These are phyloP conservation scores for Rhizophora apiculata DNA, from an alignment of 345 rosid genomes.

Conservation along the genomic window DNA sequence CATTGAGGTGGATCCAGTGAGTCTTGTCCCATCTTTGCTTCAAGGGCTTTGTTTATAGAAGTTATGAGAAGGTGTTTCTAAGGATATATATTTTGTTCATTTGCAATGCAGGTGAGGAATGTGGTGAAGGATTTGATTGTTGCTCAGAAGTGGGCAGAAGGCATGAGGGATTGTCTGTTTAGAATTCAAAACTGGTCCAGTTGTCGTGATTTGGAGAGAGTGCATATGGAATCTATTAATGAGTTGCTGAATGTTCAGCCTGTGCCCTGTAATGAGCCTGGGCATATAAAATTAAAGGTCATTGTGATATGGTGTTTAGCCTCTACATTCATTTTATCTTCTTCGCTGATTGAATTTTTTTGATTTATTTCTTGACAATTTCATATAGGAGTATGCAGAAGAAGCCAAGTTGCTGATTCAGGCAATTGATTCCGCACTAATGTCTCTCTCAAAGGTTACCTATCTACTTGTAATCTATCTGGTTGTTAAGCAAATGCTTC, in stretches of 20 bases:
- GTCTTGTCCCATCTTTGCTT: conserved; percentile 30
- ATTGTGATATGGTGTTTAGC: conserved; percentile 17
- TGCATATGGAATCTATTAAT: conserved; percentile 41
- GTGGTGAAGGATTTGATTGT: conserved; percentile 48
- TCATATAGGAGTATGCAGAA: conserved; percentile 56
- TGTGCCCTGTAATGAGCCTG: conserved; percentile 63
- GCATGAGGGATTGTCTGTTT: conserved; percentile 50
- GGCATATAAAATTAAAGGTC: conserved; percentile 73
- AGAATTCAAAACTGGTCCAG: conserved; percentile 47
- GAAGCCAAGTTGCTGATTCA: conserved; percentile 55
- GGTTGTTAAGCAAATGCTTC: too few species aligned
- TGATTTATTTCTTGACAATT: not conserved
- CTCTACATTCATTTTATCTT: conserved; percentile 10
- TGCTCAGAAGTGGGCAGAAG: conserved; percentile 74
- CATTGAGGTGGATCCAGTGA: conserved; percentile 80
- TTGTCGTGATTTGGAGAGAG: conserved; percentile 38
- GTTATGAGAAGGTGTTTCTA: not conserved
- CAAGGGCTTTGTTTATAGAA: conserved; percentile 11
- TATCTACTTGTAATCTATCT: too few species aligned
- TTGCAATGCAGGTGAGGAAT: conserved; percentile 58
- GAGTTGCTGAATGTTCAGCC: conserved; percentile 55
- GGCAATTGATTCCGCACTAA: conserved; percentile 52
- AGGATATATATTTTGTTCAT: conserved; percentile 8
- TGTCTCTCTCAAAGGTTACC: conserved; percentile 49
- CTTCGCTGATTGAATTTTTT: conserved; percentile 6